phyloP scores from a whole-genome alignment of 2,329 filamentous ascomycete species.

The Fusarium oligoseptatum region DNA sequence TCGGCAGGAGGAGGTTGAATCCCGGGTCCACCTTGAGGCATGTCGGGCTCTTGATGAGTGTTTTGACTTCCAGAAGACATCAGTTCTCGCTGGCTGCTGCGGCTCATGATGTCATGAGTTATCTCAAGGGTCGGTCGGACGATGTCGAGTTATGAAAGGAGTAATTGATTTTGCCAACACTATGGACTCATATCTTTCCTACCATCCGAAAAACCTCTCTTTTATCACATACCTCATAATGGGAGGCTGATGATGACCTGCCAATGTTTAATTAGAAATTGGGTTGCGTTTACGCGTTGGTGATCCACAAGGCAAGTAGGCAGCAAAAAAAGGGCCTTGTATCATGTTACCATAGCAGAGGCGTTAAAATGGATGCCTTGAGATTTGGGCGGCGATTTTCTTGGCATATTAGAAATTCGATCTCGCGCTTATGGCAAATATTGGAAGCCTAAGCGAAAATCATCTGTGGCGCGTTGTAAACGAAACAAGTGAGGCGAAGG shows the following conservation, averaged over 20 bases:
- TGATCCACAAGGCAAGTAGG: neutral
- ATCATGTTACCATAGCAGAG: neutral
- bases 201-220: neutral
- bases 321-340: neutral
- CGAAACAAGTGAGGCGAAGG: neutral
- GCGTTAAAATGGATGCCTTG: neutral
- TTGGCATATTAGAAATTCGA: neutral
- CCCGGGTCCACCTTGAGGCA: neutral
- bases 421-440: neutral
- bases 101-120: neutral
- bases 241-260: neutral
- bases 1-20: neutral
- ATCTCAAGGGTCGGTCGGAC: neutral
- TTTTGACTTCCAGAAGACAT: neutral
- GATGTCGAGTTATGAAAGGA: neutral
- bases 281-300: neutral
- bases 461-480: neutral
- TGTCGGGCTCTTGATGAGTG: neutral
- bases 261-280: neutral
- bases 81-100: constrained; percentile 1
- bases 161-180: neutral
- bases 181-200: neutral
- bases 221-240: neutral
- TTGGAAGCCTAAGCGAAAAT: neutral
- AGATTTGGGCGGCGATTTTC: neutral